Percentiles rank a stretch among this genome's conserved stretches.
Evolutionary conservation across 768 basidiomycete genomes (phyloP).

Genomic region (Trametes cubensis): DNA sequence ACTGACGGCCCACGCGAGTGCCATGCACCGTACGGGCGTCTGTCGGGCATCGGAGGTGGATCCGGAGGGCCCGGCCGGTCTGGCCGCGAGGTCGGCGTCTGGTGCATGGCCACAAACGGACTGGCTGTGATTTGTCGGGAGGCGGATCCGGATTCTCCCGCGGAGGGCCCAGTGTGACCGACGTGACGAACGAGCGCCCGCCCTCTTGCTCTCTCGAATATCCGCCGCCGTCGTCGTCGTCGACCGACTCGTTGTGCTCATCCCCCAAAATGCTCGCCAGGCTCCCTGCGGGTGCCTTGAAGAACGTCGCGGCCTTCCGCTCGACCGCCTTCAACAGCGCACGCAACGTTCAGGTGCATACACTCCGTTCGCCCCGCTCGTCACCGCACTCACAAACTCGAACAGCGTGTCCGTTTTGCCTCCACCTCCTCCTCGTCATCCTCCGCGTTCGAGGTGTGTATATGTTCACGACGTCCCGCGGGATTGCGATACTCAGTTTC

Average conservation of each 20-base stretch:
- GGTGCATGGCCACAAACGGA: conserved; percentile 10
- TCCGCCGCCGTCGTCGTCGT: conserved; percentile 33
- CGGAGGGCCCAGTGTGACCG: conserved; percentile 19
- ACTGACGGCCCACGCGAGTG: not conserved
- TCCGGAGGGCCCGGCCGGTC: conserved; percentile 11
- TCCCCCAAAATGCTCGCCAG: conserved; percentile 76
- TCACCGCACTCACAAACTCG: conserved; percentile 27
- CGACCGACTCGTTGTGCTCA: conserved; percentile 26
- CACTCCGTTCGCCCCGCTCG: conserved; percentile 12
- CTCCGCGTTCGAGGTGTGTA: conserved; percentile 65
- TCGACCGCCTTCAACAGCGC: conserved; percentile 45
- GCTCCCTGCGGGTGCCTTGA: conserved; percentile 75
- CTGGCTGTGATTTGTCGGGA: conserved; percentile 27
- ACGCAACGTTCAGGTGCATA: conserved; percentile 55
- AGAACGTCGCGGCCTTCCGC: conserved; percentile 53
- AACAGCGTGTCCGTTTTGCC: conserved; percentile 67
- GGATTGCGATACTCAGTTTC: conserved; percentile 5
- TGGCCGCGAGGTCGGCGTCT: conserved; percentile 2
- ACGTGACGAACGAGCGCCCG: conserved; percentile 42
- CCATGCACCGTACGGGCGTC: conserved; percentile 7
- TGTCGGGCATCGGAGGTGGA: not conserved
- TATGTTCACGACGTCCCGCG: not conserved
- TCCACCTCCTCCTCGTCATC: conserved; percentile 62
- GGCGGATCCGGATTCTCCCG: conserved; percentile 32
- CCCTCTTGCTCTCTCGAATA: conserved; percentile 45